Base-by-base conservation (phyloP, 805 yeast species). In the Candida silvicultrix region DNA sequence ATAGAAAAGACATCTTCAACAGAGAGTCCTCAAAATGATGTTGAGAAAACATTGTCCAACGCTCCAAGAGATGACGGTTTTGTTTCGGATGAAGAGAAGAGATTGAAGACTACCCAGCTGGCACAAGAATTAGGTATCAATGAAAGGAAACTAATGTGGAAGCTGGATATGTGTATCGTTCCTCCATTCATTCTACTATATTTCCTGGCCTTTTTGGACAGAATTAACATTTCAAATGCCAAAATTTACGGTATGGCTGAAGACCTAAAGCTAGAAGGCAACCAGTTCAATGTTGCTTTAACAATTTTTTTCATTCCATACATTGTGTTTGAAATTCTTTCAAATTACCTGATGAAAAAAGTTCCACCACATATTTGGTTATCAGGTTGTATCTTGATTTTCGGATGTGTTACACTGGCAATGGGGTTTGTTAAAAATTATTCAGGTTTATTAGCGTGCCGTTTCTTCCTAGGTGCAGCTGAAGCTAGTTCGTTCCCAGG, bases 201-300 rank as follows among this genome's bases (percentile, higher is more conserved):
- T 57, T 78, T 87, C 62, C 72, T 86, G 50, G 83, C 92, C 1
- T 87, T 86, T 59, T 66, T 87, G 58, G 95, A 87, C 62, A 73
- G 95, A 63, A 90, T 86, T 48, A 87, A 87, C 62, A 84, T 87
- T 50, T 80, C 90, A 28, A 86, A 87, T 63, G 95, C 95, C 8
- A 80, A 80, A 49, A 75, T 83, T 46, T 85, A 85, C 57, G 89
- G 89, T 14, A 69, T 87, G 69, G 71, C 71, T 18, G 63, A 56
- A 1, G 85, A 80, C 46, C 62, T 87, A 32, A 56, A 70, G 18
- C 67, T 87, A 38, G 60, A 63, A 2, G 69, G 70, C 2, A 59
- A 58, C 38, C 74, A 75, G 51, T 75, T 65, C 56, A 68, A 72
- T 23, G 67, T 64, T 29, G 71, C 73, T 21, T 70, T 73, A 16